Conservation (phyloP, 2,329 filamentous ascomycete genomes). For the Arachnomyces sp. region DNA sequence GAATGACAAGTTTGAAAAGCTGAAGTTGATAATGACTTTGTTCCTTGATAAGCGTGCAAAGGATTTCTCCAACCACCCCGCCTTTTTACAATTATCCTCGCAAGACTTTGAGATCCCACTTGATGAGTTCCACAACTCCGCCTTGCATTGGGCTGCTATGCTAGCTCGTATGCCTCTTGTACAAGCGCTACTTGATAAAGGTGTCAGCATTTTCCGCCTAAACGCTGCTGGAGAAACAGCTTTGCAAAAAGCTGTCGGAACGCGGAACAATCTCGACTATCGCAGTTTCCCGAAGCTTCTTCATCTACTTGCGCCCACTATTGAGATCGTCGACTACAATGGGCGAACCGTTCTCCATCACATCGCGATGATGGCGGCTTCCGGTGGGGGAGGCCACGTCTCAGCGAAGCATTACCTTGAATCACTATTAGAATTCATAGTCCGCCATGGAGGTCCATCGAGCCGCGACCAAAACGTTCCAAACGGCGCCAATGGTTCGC, state of each 20-base stretch:
- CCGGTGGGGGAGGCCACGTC: slow-evolving; percentile 83
- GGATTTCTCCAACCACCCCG: slow-evolving; percentile 66
- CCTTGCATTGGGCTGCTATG: slow-evolving; percentile 92
- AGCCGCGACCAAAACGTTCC: slow-evolving; percentile 41
- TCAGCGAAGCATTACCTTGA: slow-evolving; percentile 89
- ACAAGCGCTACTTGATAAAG: slow-evolving; percentile 69
- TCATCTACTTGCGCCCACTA: slow-evolving; percentile 78
- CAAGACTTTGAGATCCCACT: slow-evolving; percentile 87
- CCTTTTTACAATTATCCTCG: slow-evolving; percentile 65
- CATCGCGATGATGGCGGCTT: slow-evolving; percentile 89
- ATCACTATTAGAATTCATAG: slow-evolving; percentile 86
- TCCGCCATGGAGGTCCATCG: slow-evolving; percentile 66
- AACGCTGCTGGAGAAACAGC: slow-evolving; percentile 88
- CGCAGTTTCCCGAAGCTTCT: slow-evolving; percentile 83
- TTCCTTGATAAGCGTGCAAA: slow-evolving; percentile 66
- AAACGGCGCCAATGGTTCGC: slow-evolving; percentile 19
- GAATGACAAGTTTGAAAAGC: slow-evolving; percentile 67
- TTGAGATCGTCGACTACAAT: slow-evolving; percentile 82
- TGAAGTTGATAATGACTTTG: slow-evolving; percentile 70
- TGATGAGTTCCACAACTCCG: slow-evolving; percentile 75
- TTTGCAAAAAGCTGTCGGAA: slow-evolving; percentile 82
- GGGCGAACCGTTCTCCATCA: slow-evolving; percentile 91
- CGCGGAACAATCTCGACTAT: slow-evolving; percentile 90
- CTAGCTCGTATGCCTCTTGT: slow-evolving; percentile 77
- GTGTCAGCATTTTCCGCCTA: slow-evolving; percentile 78